phyloP scores from a whole-genome alignment of 169 alveolate species.

The Haemoproteus tartakovskyi region DNA sequence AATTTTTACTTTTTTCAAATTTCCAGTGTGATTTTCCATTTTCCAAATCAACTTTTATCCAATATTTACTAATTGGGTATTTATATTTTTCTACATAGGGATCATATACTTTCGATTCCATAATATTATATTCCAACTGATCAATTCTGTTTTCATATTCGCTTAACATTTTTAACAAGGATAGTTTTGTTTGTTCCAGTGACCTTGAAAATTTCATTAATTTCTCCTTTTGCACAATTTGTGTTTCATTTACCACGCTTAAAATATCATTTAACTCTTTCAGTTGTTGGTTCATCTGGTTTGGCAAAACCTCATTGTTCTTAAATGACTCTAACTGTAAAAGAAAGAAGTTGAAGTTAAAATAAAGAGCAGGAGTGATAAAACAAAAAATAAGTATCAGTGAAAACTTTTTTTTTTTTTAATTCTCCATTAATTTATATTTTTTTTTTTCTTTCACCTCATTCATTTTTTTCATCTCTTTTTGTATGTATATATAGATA shows the following conservation, averaged over 20 bases:
- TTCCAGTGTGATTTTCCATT: conserved; percentile 33
- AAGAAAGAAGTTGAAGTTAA: too few species aligned
- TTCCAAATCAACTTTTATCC: conserved; percentile 48
- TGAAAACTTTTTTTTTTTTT: too few species aligned
- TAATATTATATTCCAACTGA: conserved; percentile 39
- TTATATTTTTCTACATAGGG: conserved; percentile 51
- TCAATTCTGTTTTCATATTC: conserved; percentile 63
- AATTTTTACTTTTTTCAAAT: conserved; percentile 27
- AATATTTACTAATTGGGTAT: conserved; percentile 48
- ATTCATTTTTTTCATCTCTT: too few species aligned
- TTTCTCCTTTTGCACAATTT: conserved; percentile 4
- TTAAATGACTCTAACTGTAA: conserved; percentile 10
- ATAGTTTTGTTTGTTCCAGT: conserved; percentile 34
- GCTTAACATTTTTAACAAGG: conserved; percentile 45
- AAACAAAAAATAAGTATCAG: too few species aligned
- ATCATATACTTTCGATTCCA: conserved; percentile 53
- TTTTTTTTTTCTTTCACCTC: too few species aligned
- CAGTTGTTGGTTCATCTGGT: conserved; percentile 20
- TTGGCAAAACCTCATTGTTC: conserved; percentile 16
- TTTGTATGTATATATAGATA: too few species aligned
- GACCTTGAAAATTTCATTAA: conserved; percentile 8
- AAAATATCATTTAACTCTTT: conserved; percentile 15
- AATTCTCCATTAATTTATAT: too few species aligned
- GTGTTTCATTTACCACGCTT: conserved; percentile 30
- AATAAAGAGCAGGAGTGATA: too few species aligned